Percentiles rank a stretch among this genome's conserved stretches.
These are phyloP conservation scores for Magnaporthiopsis rhizophila DNA, from an alignment of 2,329 filamentous ascomycete species.

Conservation along the genomic window DNA sequence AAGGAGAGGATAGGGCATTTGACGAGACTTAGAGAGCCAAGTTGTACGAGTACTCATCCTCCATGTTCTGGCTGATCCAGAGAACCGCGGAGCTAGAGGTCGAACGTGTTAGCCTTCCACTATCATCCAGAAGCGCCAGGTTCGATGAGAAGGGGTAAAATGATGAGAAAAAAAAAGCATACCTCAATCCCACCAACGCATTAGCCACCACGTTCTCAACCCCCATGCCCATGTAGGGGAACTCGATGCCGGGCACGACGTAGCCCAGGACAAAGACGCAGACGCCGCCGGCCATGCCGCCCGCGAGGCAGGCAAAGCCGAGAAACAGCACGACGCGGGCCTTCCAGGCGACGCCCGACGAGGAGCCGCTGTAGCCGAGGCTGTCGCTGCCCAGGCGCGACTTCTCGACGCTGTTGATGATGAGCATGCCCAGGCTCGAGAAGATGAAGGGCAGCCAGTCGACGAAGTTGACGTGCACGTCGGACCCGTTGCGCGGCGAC, in stretches of 20 bases:
- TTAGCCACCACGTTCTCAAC: conserved; percentile 60
- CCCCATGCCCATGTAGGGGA: conserved; percentile 57
- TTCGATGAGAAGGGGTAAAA: too few species aligned
- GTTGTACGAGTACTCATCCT: conserved; percentile 64
- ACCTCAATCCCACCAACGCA: conserved; percentile 53
- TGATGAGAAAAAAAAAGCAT: conserved; percentile 19
- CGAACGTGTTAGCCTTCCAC: conserved; percentile 12
- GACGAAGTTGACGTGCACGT: conserved; percentile 57
- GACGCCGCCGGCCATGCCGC: conserved; percentile 62
- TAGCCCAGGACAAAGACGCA: conserved; percentile 61
- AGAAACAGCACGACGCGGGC: conserved; percentile 60
- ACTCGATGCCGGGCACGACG: conserved; percentile 46
- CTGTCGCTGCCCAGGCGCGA: conserved; percentile 52
- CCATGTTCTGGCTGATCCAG: conserved; percentile 65
- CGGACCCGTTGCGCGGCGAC: conserved; percentile 48
- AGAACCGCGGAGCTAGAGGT: conserved; percentile 49
- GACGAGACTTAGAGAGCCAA: conserved; percentile 41
- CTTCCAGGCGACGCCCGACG: conserved; percentile 58
- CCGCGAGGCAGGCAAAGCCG: conserved; percentile 56
- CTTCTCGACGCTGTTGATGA: conserved; percentile 65
- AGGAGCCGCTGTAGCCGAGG: conserved; percentile 40
- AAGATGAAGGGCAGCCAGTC: conserved; percentile 65
- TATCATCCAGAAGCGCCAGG: too few species aligned
- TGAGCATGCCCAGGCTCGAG: conserved; percentile 59
- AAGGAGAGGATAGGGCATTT: background rate